Conservation (phyloP, 352 stramenopile species). For the Globisporangium takayamanum region DNA sequence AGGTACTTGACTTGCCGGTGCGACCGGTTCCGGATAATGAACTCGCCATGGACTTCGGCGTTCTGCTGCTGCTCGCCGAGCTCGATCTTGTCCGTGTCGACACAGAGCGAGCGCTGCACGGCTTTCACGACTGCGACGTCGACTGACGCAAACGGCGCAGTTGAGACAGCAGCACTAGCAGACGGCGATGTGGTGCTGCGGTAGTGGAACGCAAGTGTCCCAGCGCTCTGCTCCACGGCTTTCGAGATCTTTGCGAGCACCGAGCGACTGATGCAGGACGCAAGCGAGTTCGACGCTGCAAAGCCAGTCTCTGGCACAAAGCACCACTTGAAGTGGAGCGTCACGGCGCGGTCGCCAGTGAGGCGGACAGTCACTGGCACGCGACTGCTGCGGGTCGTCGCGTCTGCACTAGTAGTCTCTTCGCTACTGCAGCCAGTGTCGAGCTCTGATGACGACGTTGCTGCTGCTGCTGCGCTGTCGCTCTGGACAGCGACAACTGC, state of each 20-base stretch:
- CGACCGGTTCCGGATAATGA: slow-evolving; percentile 68
- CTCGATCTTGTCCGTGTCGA: slow-evolving; percentile 67
- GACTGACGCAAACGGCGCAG: slow-evolving; percentile 23
- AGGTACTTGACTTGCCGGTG: slow-evolving; percentile 67
- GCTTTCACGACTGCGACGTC: slow-evolving; percentile 63
- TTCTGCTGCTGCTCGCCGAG: slow-evolving; percentile 77
- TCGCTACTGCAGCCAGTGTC: neutral
- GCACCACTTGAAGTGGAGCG: slow-evolving; percentile 55
- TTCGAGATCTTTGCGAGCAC: slow-evolving; percentile 58
- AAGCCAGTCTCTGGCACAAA: slow-evolving; percentile 60
- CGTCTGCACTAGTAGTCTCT: neutral
- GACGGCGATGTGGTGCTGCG: slow-evolving; percentile 10
- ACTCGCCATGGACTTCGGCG: slow-evolving; percentile 40
- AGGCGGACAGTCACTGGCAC: slow-evolving; percentile 44
- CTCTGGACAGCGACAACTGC: slow-evolving; percentile 21
- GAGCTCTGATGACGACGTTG: too few species aligned
- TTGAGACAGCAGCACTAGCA: slow-evolving; percentile 7
- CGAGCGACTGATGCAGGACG: slow-evolving; percentile 62
- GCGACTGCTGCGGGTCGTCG: slow-evolving; percentile 1
- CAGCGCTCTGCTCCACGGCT: slow-evolving; percentile 39
- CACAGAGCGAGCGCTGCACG: slow-evolving; percentile 50
- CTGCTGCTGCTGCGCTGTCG: neutral
- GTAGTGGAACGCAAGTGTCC: slow-evolving; percentile 49
- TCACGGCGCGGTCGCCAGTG: slow-evolving; percentile 23
- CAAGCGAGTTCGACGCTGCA: slow-evolving; percentile 49